Conservation (phyloP, 164 flowering plant genomes). For the Buxus sempervirens region DNA sequence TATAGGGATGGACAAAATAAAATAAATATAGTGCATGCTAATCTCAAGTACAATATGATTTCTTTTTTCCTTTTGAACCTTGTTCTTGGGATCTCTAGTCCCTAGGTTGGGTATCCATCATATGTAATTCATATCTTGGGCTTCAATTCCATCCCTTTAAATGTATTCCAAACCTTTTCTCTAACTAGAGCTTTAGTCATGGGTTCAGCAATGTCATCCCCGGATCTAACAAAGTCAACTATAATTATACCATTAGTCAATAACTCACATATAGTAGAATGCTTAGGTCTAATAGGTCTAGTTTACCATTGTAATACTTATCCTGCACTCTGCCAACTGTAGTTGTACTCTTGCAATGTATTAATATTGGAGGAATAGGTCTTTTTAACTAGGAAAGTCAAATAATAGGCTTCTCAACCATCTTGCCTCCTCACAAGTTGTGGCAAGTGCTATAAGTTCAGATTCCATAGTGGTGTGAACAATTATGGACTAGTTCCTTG, state of each 20-base stretch:
- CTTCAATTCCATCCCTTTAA: conserved; percentile 5
- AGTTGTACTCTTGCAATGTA: conserved; percentile 9
- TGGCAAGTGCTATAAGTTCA: not conserved
- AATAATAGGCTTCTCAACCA: not conserved
- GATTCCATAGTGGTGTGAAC: not conserved
- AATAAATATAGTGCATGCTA: too few species aligned
- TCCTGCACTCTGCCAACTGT: conserved; percentile 9
- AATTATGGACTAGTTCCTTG: not conserved
- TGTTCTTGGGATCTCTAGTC: too few species aligned
- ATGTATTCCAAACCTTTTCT: conserved; percentile 8
- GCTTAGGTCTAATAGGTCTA: conserved; percentile 3
- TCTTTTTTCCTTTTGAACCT: too few species aligned
- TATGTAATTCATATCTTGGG: not conserved
- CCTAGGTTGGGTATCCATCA: too few species aligned
- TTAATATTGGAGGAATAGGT: not conserved
- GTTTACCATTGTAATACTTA: conserved; percentile 5
- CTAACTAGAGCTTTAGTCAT: conserved; percentile 11
- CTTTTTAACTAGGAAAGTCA: conserved; percentile 3
- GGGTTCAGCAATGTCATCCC: not conserved
- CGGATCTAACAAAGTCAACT: conserved; percentile 1
- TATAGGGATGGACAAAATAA: too few species aligned
- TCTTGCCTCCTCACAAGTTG: conserved; percentile 5
- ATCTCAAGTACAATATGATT: too few species aligned
- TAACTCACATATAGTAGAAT: conserved; percentile 2
- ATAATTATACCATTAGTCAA: not conserved